Evolutionary conservation across 2,329 filamentous ascomycete genomes (phyloP), one percentile per base, ranked within the genome.

Genomic region (Xylaria sp.): DNA sequence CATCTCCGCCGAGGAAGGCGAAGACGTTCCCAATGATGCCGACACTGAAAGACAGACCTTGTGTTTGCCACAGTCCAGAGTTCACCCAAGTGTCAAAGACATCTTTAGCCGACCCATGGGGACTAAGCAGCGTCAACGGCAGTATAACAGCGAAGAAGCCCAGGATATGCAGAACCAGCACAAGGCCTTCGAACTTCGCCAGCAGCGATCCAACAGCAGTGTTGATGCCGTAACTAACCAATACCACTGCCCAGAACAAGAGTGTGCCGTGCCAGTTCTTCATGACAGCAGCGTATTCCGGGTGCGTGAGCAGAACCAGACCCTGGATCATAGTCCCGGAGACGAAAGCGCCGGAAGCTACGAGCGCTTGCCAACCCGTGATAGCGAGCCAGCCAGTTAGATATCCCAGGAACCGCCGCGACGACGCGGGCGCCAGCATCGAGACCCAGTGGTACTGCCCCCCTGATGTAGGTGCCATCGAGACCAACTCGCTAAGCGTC

Each of bases 401-500:
- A 40, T 71, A 71, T 19, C 69, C 60, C 8, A 70, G 55, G 47
- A 70, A 66, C 28, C 62, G 67, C 14, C 64, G 61, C 8, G 47
- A 63, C n/a, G 55, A 59, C 2, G 57, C 9, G 4, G 70, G 67
- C 17, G 70, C 67, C n/a, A 71, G 49, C 46, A 75, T 72, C 46
- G 66, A 72, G 11, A 69, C 65, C 66, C 70, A 73, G 35, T 69
- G 65, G 46, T 70, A 73, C 19, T 70, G 69, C 0, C 70, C 68
- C 6, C 65, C 69, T 2, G 70, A 67, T 0, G 61, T 68, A 4
- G 64, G 69, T 8, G 67, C 76, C 76, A 83, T 78, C 4, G 79
- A 82, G 0, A 77, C 79, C 37, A 82, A 68, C 63, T 83, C 81
- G 1, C 77, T 78, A 46, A 83, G 78, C 15, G 80, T 79, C 0